A percentile compares a stretch with the other conserved stretches of the same genome.
Conservation (phyloP, 2,329 filamentous ascomycete genomes). For the Cladophialophora exuberans region DNA sequence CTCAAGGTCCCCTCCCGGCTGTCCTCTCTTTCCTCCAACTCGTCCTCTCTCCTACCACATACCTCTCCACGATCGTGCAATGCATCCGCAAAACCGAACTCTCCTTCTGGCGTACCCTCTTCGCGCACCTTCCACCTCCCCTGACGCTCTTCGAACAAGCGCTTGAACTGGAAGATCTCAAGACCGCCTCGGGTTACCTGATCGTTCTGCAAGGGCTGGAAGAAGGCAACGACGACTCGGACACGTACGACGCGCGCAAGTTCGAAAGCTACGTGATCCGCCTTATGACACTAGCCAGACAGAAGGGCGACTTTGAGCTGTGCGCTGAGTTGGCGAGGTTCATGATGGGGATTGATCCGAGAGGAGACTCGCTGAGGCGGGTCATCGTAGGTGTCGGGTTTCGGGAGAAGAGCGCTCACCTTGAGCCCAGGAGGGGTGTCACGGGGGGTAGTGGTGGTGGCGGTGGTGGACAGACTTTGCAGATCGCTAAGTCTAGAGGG, state of each 20-base stretch:
- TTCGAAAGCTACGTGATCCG: conserved; percentile 66
- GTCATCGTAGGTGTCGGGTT: conserved; percentile 46
- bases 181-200: conserved; percentile 96
- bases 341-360: conserved; percentile 86
- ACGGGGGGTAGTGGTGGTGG: not conserved
- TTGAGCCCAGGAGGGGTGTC: conserved; percentile 9
- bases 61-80: conserved; percentile 93
- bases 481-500: conserved; percentile 4
- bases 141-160: conserved; percentile 93
- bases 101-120: conserved; percentile 91
- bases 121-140: conserved; percentile 85
- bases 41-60: conserved; percentile 70
- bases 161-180: conserved; percentile 78
- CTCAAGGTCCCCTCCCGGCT: conserved; percentile 44
- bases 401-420: conserved; percentile 13
- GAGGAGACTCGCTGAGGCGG: conserved; percentile 71
- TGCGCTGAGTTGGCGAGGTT: conserved; percentile 96
- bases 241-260: conserved; percentile 26
- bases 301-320: conserved; percentile 89
- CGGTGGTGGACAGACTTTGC: conserved; percentile 1
- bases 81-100: conserved; percentile 97
- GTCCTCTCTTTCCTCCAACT: conserved; percentile 68
- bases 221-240: conserved; percentile 47
- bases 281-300: conserved; percentile 77
- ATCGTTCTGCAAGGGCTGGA: conserved; percentile 85